These are phyloP conservation scores for Beauveria sp. DNA, from an alignment of 2,329 filamentous ascomycete genomes.

Conservation along the genomic window DNA sequence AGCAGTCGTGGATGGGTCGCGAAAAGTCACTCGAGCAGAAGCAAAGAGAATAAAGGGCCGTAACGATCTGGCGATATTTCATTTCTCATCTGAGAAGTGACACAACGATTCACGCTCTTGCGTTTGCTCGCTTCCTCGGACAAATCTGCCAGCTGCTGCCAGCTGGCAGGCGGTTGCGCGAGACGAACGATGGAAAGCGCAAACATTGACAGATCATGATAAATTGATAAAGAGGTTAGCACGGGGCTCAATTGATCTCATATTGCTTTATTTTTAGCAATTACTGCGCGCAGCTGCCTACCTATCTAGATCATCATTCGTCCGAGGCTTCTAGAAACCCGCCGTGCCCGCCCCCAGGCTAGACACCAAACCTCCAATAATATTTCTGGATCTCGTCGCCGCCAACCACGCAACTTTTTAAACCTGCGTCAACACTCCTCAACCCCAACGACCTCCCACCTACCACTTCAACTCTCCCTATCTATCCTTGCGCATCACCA, in stretches of 20 bases:
- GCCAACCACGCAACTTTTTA: neutral
- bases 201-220: neutral
- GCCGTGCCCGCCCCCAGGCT: neutral
- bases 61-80: neutral
- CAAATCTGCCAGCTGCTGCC: neutral
- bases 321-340: neutral
- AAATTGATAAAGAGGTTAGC: no score
- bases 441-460: neutral
- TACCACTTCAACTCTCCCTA: neutral
- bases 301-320: neutral
- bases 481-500: constrained; percentile 3
- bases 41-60: neutral
- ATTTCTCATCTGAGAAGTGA: neutral
- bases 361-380: constrained; percentile 3
- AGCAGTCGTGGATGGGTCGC: neutral
- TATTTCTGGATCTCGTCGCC: constrained; percentile 5
- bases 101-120: neutral
- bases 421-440: neutral
- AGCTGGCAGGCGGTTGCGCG: neutral
- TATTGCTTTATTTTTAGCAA: neutral
- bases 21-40: neutral
- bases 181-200: neutral
- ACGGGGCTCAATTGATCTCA: neutral
- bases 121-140: constrained; percentile 7
- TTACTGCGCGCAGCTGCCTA: no score